Evolutionary conservation across 768 basidiomycete species (phyloP).

Genomic region (Chiua virens): DNA sequence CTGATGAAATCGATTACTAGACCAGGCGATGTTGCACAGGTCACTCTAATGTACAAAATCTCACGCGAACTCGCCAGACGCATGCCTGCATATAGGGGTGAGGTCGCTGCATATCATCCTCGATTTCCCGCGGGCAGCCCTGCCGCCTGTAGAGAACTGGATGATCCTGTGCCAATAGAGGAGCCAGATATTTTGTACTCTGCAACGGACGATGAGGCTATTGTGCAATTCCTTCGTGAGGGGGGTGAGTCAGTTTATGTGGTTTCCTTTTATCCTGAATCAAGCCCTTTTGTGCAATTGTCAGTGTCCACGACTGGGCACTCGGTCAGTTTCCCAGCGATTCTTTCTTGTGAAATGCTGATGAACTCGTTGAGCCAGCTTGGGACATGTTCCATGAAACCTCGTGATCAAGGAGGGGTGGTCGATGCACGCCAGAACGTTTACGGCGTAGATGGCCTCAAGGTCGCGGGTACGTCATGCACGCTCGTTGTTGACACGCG

Average conservation of each 20-base stretch:
- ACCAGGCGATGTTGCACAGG: constrained; percentile 40
- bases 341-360: not conserved
- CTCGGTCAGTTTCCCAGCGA: not conserved
- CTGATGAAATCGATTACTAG: not conserved
- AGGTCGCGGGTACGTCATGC: constrained; percentile 13
- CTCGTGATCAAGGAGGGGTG: constrained; percentile 5
- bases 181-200: constrained; percentile 33
- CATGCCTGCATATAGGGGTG: constrained; percentile 35
- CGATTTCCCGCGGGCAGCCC: constrained; percentile 27
- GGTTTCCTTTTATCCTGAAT: not conserved
- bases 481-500: too few species aligned
- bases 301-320: not conserved
- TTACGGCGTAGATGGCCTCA: constrained; percentile 9
- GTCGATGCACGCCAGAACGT: constrained; percentile 15
- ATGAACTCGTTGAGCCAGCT: constrained; percentile 36
- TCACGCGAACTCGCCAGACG: constrained; percentile 58
- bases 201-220: constrained; percentile 32
- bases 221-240: constrained; percentile 25
- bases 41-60: constrained; percentile 56
- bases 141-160: constrained; percentile 18
- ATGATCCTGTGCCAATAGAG: constrained; percentile 20
- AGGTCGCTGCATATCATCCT: constrained; percentile 23
- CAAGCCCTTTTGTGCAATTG: not conserved
- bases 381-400: constrained; percentile 72
- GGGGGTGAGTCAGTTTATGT: not conserved